These are phyloP conservation scores for Silene coronaria DNA, from an alignment of 179 eudicot species.

Conservation along the genomic window DNA sequence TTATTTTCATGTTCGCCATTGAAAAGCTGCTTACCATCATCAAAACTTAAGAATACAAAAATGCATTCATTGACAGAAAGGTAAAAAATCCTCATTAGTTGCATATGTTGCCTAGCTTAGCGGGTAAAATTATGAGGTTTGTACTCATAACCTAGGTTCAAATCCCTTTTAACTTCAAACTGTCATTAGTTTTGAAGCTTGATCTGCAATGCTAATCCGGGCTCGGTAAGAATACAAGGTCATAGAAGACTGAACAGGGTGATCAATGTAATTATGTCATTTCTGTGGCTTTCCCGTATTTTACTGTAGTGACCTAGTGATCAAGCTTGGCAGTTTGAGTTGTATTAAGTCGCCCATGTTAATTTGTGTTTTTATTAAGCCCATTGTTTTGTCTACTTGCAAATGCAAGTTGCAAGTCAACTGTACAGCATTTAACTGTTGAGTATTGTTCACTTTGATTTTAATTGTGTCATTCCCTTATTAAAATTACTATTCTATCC, in stretches of 20 bases:
- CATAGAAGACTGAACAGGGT: constrained; percentile 14
- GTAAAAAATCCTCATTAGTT: constrained; percentile 17
- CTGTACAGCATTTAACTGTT: not conserved
- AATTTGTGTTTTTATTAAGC: not conserved
- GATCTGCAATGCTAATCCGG: constrained; percentile 14
- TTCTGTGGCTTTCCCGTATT: constrained; percentile 21
- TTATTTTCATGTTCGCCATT: constrained; percentile 68
- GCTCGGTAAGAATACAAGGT: constrained; percentile 15
- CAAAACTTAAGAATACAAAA: constrained; percentile 45
- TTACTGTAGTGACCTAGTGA: not conserved
- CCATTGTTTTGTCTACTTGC: not conserved
- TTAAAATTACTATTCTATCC: no score
- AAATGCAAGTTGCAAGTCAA: not conserved
- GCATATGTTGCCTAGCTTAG: not conserved
- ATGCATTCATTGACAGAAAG: constrained; percentile 37
- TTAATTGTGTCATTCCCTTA: not conserved
- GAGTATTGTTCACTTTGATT: not conserved
- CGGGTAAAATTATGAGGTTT: not conserved
- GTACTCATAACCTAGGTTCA: not conserved
- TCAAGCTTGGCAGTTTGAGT: not conserved
- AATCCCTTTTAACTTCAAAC: not conserved
- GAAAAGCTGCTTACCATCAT: constrained; percentile 59
- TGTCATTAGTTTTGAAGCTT: constrained; percentile 12
- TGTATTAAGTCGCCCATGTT: no score
- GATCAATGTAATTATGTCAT: constrained; percentile 24